Conservation (phyloP, 164 flowering plant genomes). For the Litsea cubeba region DNA sequence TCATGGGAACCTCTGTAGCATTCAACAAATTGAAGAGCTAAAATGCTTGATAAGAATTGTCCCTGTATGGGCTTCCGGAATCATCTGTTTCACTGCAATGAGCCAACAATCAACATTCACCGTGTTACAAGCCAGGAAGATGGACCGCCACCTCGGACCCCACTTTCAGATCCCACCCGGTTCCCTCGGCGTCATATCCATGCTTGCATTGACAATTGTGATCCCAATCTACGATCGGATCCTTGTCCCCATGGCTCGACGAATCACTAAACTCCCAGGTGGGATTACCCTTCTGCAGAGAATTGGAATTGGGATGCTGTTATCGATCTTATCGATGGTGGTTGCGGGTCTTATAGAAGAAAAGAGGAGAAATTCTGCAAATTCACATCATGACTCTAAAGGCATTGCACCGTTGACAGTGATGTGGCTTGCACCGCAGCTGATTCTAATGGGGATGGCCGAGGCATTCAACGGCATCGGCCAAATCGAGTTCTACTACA, state of each 20-base stretch:
- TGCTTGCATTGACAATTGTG: slow-evolving; percentile 48
- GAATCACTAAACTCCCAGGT: slow-evolving; percentile 36
- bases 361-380: slow-evolving; percentile 22
- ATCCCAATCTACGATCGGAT: slow-evolving; percentile 58
- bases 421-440: slow-evolving; percentile 76
- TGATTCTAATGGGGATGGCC: slow-evolving; percentile 52
- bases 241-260: slow-evolving; percentile 37
- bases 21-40: slow-evolving; percentile 54
- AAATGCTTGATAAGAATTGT: slow-evolving; percentile 43
- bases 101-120: slow-evolving; percentile 53
- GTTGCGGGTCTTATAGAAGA: slow-evolving; percentile 33
- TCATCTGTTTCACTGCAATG: slow-evolving; percentile 39
- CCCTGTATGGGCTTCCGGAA: slow-evolving; percentile 53
- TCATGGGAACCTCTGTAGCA: slow-evolving; percentile 44
- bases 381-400: background rate
- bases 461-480: slow-evolving; percentile 73
- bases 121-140: slow-evolving; percentile 48
- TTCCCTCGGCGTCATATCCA: slow-evolving; percentile 37
- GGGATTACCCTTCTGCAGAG: slow-evolving; percentile 70
- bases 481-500: slow-evolving; percentile 71
- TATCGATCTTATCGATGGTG: slow-evolving; percentile 28
- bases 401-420: slow-evolving; percentile 12
- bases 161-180: slow-evolving; percentile 57
- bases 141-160: slow-evolving; percentile 54
- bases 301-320: slow-evolving; percentile 53